Evolutionary conservation across 2,329 filamentous ascomycete species (phyloP).

Genomic region (Xylaria sp.): DNA sequence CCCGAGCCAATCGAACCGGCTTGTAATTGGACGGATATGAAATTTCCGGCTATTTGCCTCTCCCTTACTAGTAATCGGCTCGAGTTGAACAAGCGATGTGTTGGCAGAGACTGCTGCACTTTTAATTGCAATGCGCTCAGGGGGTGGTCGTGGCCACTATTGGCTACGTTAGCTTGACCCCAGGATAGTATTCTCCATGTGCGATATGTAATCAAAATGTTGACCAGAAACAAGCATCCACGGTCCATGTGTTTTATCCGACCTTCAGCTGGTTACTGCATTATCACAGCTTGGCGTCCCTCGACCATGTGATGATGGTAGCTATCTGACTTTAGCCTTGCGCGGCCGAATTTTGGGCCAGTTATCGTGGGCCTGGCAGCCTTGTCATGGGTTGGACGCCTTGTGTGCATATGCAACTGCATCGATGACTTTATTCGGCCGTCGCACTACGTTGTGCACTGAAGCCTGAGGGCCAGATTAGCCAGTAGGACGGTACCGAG

Average conservation of each 20-base stretch:
- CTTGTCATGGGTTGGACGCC: constrained; percentile 33
- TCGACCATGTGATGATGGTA: constrained; percentile 16
- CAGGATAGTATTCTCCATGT: constrained; percentile 4
- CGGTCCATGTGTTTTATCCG: constrained; percentile 6
- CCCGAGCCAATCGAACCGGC: constrained; percentile 11
- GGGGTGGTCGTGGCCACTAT: constrained; percentile 42
- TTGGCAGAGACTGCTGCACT: constrained; percentile 35
- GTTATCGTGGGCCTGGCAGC: constrained; percentile 31
- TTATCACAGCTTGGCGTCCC: constrained; percentile 35
- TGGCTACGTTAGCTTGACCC: constrained; percentile 13
- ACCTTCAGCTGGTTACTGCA: constrained; percentile 19
- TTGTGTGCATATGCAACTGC: constrained; percentile 29
- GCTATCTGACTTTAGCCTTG: constrained; percentile 28
- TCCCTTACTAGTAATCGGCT: constrained; percentile 25
- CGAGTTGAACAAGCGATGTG: constrained; percentile 40
- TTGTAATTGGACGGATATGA: constrained; percentile 25
- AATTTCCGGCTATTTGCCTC: constrained; percentile 16
- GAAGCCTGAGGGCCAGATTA: constrained; percentile 39
- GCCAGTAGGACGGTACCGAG: constrained; percentile 39
- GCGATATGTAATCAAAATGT: constrained; percentile 20
- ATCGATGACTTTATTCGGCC: constrained; percentile 24
- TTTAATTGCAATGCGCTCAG: constrained; percentile 41
- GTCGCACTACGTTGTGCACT: constrained; percentile 39
- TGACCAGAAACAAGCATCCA: constrained; percentile 1
- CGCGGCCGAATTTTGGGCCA: constrained; percentile 17